Base-by-base conservation (phyloP, 306 rosid species). In the Quercus engelmannii region DNA sequence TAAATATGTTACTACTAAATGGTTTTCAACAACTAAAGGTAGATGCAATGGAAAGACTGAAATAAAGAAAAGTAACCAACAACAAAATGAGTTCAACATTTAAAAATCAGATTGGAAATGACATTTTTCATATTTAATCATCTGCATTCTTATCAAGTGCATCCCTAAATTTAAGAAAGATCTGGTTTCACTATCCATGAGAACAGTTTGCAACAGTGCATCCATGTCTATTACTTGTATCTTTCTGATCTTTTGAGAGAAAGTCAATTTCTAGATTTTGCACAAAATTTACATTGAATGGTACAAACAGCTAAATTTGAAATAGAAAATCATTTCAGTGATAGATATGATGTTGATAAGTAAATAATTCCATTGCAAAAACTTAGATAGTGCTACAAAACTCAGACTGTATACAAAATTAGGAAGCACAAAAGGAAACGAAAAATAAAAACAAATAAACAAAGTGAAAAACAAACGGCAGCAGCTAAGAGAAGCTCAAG, bases 1-100 rank as follows among this genome's bases (percentile, higher is more conserved):
- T 54, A 61, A 56, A 25, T 10, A 74, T 49, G 25, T n/a, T 6
- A 68, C 46, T 65, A 41, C 17, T 73, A 35, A 80, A 76, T 35
- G 57, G 81, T 25, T 38, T 64, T 31, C 62, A 80, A 78, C 28
- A 72, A 35, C 59, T 82, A 46, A 28, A 56, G 33, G 64, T 15
- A 75, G 41, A 17, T 14, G 6, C 59, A 75, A 67, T 38, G 14
- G 51, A 13, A 68, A 35, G 35, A 76, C 9, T 30, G 26, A 79
- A 33, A 18, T 14, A 25, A 11, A 78, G 33, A 65, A 41, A n/a
- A 46, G 77, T 72, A 57, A 57, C 25, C 26, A 41, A 15, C 61
- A 61, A 55, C 49, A 49, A 51, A 64, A 46, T 55, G 35, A 74
- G 79, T 43, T 33, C 14, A 52, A 82, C 71, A 54, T 23, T 54